phyloP scores from a whole-genome alignment of 2,329 filamentous ascomycete genomes.

The Aplosporella prunicola region DNA sequence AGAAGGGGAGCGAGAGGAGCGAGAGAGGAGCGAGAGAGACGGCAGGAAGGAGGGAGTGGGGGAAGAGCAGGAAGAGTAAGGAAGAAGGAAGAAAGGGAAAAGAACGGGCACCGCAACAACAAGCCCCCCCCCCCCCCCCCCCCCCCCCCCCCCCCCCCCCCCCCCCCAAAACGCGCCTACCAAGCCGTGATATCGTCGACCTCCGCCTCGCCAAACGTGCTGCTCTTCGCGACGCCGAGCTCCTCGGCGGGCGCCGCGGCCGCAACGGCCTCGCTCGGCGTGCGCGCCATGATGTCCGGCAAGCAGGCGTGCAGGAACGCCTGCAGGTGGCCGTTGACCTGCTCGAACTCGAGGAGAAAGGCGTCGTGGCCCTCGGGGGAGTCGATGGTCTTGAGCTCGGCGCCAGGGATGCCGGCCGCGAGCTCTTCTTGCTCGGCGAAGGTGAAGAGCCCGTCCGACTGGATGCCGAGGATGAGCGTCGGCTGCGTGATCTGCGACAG shows the following conservation, averaged over 20 bases:
- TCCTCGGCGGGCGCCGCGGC: conserved; percentile 26
- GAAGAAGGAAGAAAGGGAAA: too few relatives aligned
- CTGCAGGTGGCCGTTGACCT: conserved; percentile 83
- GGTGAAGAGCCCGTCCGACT: conserved; percentile 91
- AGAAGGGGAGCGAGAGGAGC: too few relatives aligned
- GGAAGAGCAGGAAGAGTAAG: too few relatives aligned
- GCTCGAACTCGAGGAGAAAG: conserved; percentile 92
- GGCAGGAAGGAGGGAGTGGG: too few relatives aligned
- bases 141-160: too few relatives aligned
- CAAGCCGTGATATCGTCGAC: conserved; percentile 94
- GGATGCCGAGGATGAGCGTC: conserved; percentile 82
- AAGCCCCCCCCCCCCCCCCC: too few relatives aligned
- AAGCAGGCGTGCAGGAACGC: conserved; percentile 73
- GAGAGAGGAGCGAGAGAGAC: too few relatives aligned
- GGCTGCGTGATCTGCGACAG: conserved; percentile 79
- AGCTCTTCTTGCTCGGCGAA: conserved; percentile 95
- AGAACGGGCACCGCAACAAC: too few relatives aligned
- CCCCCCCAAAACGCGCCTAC: conserved; percentile 40
- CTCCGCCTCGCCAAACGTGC: conserved; percentile 90
- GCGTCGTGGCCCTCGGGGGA: conserved; percentile 94
- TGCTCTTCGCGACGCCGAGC: conserved; percentile 66
- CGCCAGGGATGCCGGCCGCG: conserved; percentile 68
- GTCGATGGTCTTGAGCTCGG: conserved; percentile 76
- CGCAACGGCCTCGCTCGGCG: conserved; percentile 33
- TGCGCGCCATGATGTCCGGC: conserved; percentile 72